Conservation (phyloP, 768 basidiomycete genomes). For the Rhizopogon vulgaris region DNA sequence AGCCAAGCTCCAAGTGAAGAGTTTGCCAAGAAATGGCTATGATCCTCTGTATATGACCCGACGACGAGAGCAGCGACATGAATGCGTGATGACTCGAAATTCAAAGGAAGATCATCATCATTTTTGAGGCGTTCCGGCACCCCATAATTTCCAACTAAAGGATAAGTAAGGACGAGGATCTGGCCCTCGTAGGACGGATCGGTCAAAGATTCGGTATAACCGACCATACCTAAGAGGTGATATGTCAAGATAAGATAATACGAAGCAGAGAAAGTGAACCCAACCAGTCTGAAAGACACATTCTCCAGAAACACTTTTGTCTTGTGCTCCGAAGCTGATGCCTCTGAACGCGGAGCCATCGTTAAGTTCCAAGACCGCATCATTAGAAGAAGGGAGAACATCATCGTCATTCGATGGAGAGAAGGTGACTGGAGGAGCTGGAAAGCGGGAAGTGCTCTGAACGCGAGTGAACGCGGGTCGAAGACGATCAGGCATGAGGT, state of each 20-base stretch:
- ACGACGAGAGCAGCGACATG: slow-evolving; percentile 90
- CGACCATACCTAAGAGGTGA: slow-evolving; percentile 82
- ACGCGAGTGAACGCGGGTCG: slow-evolving; percentile 43
- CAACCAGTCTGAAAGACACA: slow-evolving; percentile 99
- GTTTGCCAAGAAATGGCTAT: slow-evolving; percentile 88
- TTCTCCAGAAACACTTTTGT: slow-evolving; percentile 91
- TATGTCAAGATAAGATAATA: slow-evolving; percentile 12
- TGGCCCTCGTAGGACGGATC: slow-evolving; percentile 99
- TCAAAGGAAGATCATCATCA: slow-evolving; percentile 53
- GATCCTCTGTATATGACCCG: slow-evolving; percentile 90
- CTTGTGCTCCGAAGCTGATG: slow-evolving; percentile 88
- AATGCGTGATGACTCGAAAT: slow-evolving; percentile 94
- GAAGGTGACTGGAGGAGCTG: slow-evolving; percentile 30
- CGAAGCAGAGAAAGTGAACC: slow-evolving; percentile 21
- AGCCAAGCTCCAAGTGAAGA: slow-evolving; percentile 90
- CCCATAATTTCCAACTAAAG: slow-evolving; percentile 95
- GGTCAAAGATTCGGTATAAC: slow-evolving; percentile 96
- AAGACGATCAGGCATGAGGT: slow-evolving; percentile 19
- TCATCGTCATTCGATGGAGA: slow-evolving; percentile 19
- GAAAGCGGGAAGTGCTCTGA: slow-evolving; percentile 31
- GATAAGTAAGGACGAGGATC: slow-evolving; percentile 96
- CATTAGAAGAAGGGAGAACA: slow-evolving; percentile 19
- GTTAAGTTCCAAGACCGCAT: slow-evolving; percentile 80
- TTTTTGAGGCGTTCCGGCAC: slow-evolving; percentile 64
- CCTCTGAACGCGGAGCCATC: slow-evolving; percentile 89